Evolutionary conservation across 257 asterid species (phyloP), one percentile per base, ranked within the genome.

Genomic region (Orobanche coerulescens): DNA sequence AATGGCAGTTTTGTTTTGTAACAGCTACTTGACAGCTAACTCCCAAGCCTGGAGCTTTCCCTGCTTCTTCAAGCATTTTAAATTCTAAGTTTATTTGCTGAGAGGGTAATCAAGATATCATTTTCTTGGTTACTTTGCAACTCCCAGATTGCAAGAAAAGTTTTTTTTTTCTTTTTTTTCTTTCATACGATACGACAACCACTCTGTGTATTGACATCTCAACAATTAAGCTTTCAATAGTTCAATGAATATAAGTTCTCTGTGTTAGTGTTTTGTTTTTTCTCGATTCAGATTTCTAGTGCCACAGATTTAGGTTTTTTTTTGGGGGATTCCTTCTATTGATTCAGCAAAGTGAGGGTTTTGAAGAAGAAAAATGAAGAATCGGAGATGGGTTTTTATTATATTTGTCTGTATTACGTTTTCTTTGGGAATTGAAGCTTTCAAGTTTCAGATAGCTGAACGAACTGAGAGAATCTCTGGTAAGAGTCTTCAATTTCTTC

Each of bases 151-250:
- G 76, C 80, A 71, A 84, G 77, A 67, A 36, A 77, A 50, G 75
- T 58, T 64, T 22, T 47, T 64, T 62, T 58, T 47, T 47, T 2
- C 13, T 56, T 60, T 58, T 56, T n/a, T n/a, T n/a, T n/a, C n/a
- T n/a, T n/a, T n/a, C n/a, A n/a, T n/a, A n/a, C n/a, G n/a, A n/a
- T n/a, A n/a, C n/a, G 52, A 42, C 92, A 84, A 68, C 86, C 74
- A 69, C 76, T 71, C 46, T 65, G 60, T 53, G 68, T 64, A 58
- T 46, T 72, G 88, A 82, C 88, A 73, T 73, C 63, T 72, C 78
- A 84, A 79, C 88, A 20, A 58, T 76, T 62, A 68, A 70, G 67
- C 72, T 53, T 62, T 58, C 18, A n/a, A 10, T 49, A 12, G 33
- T 11, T 49, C 1, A 49, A 51, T 34, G 26, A 37, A 51, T 31